These are phyloP conservation scores for Metschnikowia vanudenii DNA, from an alignment of 805 yeast species.

Conservation along the genomic window DNA sequence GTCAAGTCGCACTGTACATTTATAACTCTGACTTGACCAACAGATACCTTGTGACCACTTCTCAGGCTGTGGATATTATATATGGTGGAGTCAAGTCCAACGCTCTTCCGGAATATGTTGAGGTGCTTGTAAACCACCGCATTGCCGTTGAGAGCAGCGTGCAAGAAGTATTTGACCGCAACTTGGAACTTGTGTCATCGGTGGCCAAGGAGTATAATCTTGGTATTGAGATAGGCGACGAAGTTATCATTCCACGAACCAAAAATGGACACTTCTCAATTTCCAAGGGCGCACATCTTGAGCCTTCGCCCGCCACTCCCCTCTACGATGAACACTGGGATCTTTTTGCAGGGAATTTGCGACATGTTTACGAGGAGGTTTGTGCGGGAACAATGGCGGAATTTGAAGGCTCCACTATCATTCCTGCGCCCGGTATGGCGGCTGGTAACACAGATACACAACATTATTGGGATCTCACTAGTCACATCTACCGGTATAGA, in stretches of 20 bases:
- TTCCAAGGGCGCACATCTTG: slow-evolving; percentile 6
- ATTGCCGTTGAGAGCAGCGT: slow-evolving; percentile 32
- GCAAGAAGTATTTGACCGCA: slow-evolving; percentile 22
- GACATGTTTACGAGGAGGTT: slow-evolving; percentile 47
- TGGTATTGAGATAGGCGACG: slow-evolving; percentile 11
- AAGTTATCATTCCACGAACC: neutral
- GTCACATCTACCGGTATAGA: slow-evolving; percentile 58
- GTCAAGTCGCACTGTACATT: slow-evolving; percentile 21
- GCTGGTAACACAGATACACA: slow-evolving; percentile 73
- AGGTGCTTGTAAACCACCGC: slow-evolving; percentile 33
- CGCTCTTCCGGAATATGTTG: slow-evolving; percentile 38
- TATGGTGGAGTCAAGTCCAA: slow-evolving; percentile 39
- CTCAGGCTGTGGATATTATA: slow-evolving; percentile 36
- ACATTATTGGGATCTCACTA: slow-evolving; percentile 60
- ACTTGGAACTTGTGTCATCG: slow-evolving; percentile 28
- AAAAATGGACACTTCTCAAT: slow-evolving; percentile 9
- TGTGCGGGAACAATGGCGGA: slow-evolving; percentile 28
- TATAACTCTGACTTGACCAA: slow-evolving; percentile 19
- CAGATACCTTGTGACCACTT: slow-evolving; percentile 31
- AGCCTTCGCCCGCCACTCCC: slow-evolving; percentile 17
- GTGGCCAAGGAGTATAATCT: slow-evolving; percentile 12
- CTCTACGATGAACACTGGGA: slow-evolving; percentile 37
- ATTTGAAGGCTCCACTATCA: slow-evolving; percentile 24
- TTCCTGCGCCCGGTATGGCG: slow-evolving; percentile 59
- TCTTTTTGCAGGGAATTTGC: slow-evolving; percentile 41